A percentile compares a stretch with the other conserved stretches of the same genome.
phyloP scores from a whole-genome alignment of 164 flowering plant species.

The Warburgia ugandensis region DNA sequence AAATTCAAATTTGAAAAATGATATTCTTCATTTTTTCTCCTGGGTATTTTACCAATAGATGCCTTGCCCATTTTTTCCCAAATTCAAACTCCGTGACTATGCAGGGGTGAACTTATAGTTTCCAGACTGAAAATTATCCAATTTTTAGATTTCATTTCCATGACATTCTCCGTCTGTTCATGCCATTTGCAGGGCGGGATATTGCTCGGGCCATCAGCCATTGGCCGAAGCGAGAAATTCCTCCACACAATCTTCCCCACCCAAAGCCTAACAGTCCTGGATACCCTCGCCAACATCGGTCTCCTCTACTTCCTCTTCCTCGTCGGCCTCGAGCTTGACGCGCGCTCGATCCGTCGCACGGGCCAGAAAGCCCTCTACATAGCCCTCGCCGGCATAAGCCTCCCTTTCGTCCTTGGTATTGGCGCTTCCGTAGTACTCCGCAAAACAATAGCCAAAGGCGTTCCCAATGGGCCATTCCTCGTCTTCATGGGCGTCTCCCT shows the following conservation, averaged over 20 bases:
- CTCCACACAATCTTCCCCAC: constrained; percentile 21
- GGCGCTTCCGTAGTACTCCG: constrained; percentile 20
- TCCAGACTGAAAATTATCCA: not conserved
- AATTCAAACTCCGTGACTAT: too few species aligned
- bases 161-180: not conserved
- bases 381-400: constrained; percentile 19
- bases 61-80: too few species aligned
- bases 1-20: too few species aligned
- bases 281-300: constrained; percentile 27
- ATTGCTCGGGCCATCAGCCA: constrained; percentile 23
- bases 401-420: constrained; percentile 22
- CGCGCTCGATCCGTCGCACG: constrained; percentile 17
- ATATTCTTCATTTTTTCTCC: too few species aligned
- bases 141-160: not conserved
- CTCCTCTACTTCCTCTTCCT: constrained; percentile 26
- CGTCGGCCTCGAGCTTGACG: constrained; percentile 25
- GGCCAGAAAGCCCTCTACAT: constrained; percentile 20
- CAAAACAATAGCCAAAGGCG: constrained; percentile 19
- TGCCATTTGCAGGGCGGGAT: constrained; percentile 20
- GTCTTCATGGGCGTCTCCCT: constrained; percentile 31
- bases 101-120: not conserved
- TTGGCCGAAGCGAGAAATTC: constrained; percentile 20
- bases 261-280: constrained; percentile 22
- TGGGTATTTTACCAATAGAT: too few species aligned
- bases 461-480: constrained; percentile 12